phyloP scores from a whole-genome alignment of 2,329 filamentous ascomycete species.

The Didymella glomerata region DNA sequence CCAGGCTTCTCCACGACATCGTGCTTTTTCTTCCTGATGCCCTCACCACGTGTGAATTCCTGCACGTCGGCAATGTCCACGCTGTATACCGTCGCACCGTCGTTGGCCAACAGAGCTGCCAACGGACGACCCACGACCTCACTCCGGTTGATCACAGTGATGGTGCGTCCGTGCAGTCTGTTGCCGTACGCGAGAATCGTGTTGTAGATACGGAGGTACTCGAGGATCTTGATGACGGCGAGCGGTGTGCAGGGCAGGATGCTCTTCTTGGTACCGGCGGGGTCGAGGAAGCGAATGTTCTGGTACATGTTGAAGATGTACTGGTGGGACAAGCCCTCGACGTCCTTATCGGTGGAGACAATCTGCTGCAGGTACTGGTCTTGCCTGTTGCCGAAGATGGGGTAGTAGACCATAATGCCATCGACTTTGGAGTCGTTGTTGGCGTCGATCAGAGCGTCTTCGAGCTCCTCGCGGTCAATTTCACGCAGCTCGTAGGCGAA shows the following conservation, averaged over 20 bases:
- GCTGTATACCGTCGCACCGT: conserved; percentile 93
- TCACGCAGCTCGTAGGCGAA: conserved; percentile 87
- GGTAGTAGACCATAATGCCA: conserved; percentile 97
- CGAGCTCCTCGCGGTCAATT: conserved; percentile 85
- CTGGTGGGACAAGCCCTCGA: conserved; percentile 91
- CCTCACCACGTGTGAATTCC: conserved; percentile 87
- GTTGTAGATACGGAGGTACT: conserved; percentile 96
- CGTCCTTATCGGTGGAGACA: conserved; percentile 88
- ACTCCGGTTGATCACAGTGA: conserved; percentile 94
- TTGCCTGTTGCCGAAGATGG: conserved; percentile 89
- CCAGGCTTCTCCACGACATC: conserved; percentile 85
- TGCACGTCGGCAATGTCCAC: conserved; percentile 93
- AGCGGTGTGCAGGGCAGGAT: conserved; percentile 95
- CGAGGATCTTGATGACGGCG: conserved; percentile 95
- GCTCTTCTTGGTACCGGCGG: conserved; percentile 80
- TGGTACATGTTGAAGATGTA: conserved; percentile 99
- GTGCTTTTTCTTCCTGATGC: conserved; percentile 84
- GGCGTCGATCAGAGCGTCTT: conserved; percentile 85
- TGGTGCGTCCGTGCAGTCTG: conserved; percentile 88
- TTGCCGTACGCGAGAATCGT: conserved; percentile 92
- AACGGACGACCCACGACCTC: conserved; percentile 95
- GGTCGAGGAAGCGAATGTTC: conserved; percentile 94
- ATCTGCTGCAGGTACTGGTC: conserved; percentile 97
- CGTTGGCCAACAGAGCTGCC: conserved; percentile 92
- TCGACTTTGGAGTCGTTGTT: conserved; percentile 81